These are phyloP conservation scores for Selenicereus undatus DNA, from an alignment of 148 eudicot genomes.

Conservation along the genomic window DNA sequence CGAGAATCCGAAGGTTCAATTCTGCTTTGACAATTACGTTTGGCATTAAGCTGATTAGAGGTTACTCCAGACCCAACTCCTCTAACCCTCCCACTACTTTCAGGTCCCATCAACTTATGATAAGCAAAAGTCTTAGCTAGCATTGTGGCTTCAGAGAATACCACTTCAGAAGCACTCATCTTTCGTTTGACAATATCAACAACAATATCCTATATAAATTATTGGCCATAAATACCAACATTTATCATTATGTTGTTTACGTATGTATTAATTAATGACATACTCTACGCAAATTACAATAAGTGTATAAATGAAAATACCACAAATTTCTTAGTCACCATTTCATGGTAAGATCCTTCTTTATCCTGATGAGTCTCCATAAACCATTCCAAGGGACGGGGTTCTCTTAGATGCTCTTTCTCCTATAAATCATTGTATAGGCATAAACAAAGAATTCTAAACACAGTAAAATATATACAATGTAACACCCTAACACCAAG, in stretches of 20 bases:
- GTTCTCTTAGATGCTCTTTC: background rate
- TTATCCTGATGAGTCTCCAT: too few species aligned
- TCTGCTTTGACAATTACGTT: background rate
- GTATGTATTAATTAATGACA: too few species aligned
- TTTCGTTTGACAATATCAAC: too few species aligned
- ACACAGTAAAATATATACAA: too few species aligned
- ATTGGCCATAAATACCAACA: background rate
- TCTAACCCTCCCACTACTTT: too few species aligned
- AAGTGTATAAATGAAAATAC: background rate
- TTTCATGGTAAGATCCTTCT: too few species aligned
- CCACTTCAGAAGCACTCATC: background rate
- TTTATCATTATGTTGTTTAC: background rate
- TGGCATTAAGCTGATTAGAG: background rate
- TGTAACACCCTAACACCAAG: too few species aligned
- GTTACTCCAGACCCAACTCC: background rate
- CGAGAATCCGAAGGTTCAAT: too few species aligned
- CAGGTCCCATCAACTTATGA: background rate
- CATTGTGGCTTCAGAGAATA: background rate
- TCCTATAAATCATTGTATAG: background rate
- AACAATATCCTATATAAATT: too few species aligned
- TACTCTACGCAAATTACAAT: too few species aligned
- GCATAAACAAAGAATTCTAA: background rate
- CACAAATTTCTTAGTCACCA: background rate
- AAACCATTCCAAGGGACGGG: background rate
- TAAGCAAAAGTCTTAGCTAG: background rate